Conservation (phyloP, 2,329 filamentous ascomycete genomes). For the Venturia aucupariae region DNA sequence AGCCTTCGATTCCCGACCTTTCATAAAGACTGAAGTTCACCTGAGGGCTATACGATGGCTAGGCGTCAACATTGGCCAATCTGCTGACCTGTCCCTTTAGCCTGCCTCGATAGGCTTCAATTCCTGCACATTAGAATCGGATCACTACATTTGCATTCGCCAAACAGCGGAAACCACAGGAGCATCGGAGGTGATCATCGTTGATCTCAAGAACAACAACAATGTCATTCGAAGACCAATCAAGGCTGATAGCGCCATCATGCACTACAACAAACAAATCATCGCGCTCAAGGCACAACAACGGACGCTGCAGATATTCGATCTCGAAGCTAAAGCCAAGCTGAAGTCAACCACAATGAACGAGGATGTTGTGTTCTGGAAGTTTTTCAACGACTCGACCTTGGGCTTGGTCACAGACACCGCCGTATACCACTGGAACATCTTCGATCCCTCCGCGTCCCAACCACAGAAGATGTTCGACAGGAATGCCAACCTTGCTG, state of each 20-base stretch:
- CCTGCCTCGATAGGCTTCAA: constrained; percentile 73
- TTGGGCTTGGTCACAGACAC: constrained; percentile 86
- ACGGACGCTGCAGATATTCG: constrained; percentile 94
- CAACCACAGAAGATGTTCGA: constrained; percentile 84
- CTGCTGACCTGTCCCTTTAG: constrained; percentile 32
- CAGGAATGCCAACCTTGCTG: constrained; percentile 78
- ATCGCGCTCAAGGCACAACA: constrained; percentile 94
- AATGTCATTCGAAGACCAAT: constrained; percentile 90
- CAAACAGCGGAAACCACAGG: constrained; percentile 81
- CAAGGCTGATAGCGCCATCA: constrained; percentile 98
- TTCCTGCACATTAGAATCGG: constrained; percentile 93
- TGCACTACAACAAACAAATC: constrained; percentile 95
- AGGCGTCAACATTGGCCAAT: constrained; percentile 11
- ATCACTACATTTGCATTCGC: constrained; percentile 90
- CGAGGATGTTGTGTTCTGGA: constrained; percentile 98
- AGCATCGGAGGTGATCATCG: constrained; percentile 88
- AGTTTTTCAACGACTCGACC: constrained; percentile 88
- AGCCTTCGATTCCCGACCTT: neutral
- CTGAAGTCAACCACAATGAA: constrained; percentile 94
- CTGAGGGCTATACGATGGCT: neutral
- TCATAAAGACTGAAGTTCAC: neutral
- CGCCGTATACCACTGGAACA: constrained; percentile 95
- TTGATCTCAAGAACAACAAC: constrained; percentile 96
- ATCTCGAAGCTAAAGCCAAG: constrained; percentile 85
- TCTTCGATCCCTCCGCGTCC: constrained; percentile 69